Conservation (phyloP, 352 stramenopile species). For the Globisporangium recalcitrans region DNA sequence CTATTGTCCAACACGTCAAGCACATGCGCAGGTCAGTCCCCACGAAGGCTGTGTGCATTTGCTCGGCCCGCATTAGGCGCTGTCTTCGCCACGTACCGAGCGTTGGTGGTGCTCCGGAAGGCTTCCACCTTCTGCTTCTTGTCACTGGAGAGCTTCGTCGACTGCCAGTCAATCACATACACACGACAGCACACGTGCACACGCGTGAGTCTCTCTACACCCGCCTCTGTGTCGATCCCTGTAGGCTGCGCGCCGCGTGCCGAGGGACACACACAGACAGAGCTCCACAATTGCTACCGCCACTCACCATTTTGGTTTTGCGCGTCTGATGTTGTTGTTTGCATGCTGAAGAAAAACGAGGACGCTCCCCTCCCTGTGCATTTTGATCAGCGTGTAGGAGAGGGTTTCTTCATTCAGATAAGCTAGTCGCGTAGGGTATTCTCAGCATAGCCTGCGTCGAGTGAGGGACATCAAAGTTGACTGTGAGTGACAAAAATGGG, state of each 20-base stretch:
- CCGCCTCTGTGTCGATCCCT: neutral
- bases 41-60: neutral
- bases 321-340: too few relatives aligned
- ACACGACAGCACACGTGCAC: neutral
- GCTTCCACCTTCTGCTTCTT: constrained; percentile 70
- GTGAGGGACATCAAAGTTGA: too few relatives aligned
- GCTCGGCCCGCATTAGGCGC: neutral
- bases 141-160: constrained; percentile 41
- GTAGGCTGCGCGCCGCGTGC: too few relatives aligned
- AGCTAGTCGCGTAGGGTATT: too few relatives aligned
- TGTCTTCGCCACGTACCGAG: constrained; percentile 31
- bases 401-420: neutral
- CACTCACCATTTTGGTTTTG: constrained; percentile 9
- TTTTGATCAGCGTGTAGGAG: neutral
- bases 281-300: neutral
- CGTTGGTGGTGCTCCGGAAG: constrained; percentile 76
- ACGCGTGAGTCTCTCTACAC: neutral
- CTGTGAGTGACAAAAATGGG: too few relatives aligned
- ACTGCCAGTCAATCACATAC: constrained; percentile 16
- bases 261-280: too few relatives aligned
- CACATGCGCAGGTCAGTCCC: neutral
- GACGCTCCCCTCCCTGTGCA: neutral
- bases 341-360: too few relatives aligned
- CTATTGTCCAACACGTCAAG: constrained; percentile 19
- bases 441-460: too few relatives aligned